Percentiles rank a stretch among this genome's conserved stretches.
Conservation (phyloP, 441 rosid species). For the Aleurites moluccanus region DNA sequence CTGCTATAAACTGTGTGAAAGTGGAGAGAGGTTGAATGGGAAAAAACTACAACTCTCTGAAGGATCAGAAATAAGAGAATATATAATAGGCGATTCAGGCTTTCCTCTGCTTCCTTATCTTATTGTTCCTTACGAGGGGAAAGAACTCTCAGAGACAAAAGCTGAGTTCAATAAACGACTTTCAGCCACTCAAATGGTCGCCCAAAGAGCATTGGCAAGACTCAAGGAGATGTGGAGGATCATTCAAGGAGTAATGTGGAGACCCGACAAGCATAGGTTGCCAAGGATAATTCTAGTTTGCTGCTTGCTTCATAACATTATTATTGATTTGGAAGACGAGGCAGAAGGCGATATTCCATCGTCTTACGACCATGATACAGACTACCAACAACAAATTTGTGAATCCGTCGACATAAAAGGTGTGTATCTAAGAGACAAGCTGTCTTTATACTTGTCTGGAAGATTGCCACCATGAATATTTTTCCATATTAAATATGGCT, state of each 20-base stretch:
- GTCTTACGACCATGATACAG: conserved; percentile 42
- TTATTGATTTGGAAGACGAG: conserved; percentile 54
- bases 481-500: background rate
- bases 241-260: conserved; percentile 68
- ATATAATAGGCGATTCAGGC: conserved; percentile 59
- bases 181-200: conserved; percentile 43
- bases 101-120: conserved; percentile 66
- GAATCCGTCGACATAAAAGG: conserved; percentile 41
- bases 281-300: conserved; percentile 69
- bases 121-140: conserved; percentile 47
- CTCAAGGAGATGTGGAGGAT: conserved; percentile 66
- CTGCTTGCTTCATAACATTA: conserved; percentile 72
- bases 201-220: conserved; percentile 51
- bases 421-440: conserved; percentile 44
- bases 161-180: conserved; percentile 49
- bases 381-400: conserved; percentile 45
- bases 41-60: conserved; percentile 35
- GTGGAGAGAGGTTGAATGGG: conserved; percentile 54
- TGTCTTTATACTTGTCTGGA: conserved; percentile 43
- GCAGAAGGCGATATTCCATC: conserved; percentile 31
- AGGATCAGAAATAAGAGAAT: conserved; percentile 54
- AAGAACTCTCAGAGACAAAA: conserved; percentile 42
- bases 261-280: conserved; percentile 63
- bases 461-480: conserved; percentile 31
- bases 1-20: conserved; percentile 47